These are phyloP conservation scores for Aphanomyces cochlioides DNA, from an alignment of 352 stramenopile genomes.

Conservation along the genomic window DNA sequence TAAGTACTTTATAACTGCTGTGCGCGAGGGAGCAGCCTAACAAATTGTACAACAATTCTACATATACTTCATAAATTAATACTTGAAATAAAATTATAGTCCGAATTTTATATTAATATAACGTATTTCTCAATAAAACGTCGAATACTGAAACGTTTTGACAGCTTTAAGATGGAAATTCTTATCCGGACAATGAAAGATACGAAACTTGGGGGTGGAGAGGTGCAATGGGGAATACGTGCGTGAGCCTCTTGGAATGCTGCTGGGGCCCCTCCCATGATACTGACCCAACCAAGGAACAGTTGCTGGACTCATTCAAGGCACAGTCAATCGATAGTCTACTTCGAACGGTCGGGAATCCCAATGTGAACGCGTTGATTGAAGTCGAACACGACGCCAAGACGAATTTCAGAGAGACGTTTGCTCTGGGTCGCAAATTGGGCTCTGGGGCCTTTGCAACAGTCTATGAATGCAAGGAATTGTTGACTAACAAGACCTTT, in stretches of 20 bases:
- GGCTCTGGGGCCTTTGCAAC: constrained; percentile 85
- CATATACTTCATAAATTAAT: no score
- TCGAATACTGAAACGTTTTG: no score
- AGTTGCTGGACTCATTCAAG: not conserved
- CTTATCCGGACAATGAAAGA: constrained; percentile 4
- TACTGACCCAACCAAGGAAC: not conserved
- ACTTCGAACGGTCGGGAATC: not conserved
- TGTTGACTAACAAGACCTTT: constrained; percentile 65
- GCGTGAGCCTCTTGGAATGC: not conserved
- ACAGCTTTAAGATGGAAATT: no score
- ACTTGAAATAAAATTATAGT: no score
- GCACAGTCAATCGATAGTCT: constrained; percentile 9
- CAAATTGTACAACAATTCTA: no score
- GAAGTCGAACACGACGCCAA: constrained; percentile 20
- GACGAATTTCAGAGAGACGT: constrained; percentile 10
- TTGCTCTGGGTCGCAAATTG: constrained; percentile 69
- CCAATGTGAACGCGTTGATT: constrained; percentile 6
- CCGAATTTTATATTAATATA: not conserved
- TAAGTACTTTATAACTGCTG: no score
- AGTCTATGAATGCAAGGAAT: constrained; percentile 51
- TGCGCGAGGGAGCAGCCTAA: no score
- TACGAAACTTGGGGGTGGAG: not conserved
- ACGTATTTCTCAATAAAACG: not conserved
- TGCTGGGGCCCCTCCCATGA: not conserved
- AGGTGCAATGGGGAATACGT: no score